Evolutionary conservation across 371 early-diverging fungal genomes (phyloP), one percentile per base, ranked within the genome.

Genomic region (Spraguea lophii): DNA sequence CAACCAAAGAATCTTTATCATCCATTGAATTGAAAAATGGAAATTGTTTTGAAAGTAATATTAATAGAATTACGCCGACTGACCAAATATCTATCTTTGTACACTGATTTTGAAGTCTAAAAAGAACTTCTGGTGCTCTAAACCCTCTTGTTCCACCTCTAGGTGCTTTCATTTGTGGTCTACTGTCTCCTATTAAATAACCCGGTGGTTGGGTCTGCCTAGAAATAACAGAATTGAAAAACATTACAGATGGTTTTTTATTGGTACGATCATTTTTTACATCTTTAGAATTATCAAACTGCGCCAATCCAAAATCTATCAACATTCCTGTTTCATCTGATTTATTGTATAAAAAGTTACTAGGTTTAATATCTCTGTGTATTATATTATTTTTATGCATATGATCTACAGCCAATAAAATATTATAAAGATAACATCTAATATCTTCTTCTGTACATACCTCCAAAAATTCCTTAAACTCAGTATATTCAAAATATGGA

Each of bases 131-230:
- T 0, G 95, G 95, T 3, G 93, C 87, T 19, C 92, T 74, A 57
- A 89, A 95, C 17, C 94, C 94, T 42, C 89, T 72, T 0, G 98
- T 97, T 12, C 98, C 98, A 10, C 89, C 91, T n/a, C 94, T 77
- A 50, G 79, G 80, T 0, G 90, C 94, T 32, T 75, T 69, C 3
- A 88, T 64, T 6, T 68, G 50, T 4, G 82, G 82, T 44, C 85
- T 73, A 1, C 52, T 35, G 55, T 74, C 74, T 43, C 53, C 42
- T 20, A 66, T 47, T 30, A 61, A 61, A 49, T 68, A 74, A 20
- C 71, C 74, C 9, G 72, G 70, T 1, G 65, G 62, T 43, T 48
- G 42, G 6, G 56, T 24, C 38, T 17, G 1, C 20, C 48, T 36
- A 37, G 38, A 42, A 15, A 20, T 17, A 17, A 48, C 23, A 23